Base-by-base conservation (phyloP, 2,329 filamentous ascomycete genomes). In the Fusarium nanum region DNA sequence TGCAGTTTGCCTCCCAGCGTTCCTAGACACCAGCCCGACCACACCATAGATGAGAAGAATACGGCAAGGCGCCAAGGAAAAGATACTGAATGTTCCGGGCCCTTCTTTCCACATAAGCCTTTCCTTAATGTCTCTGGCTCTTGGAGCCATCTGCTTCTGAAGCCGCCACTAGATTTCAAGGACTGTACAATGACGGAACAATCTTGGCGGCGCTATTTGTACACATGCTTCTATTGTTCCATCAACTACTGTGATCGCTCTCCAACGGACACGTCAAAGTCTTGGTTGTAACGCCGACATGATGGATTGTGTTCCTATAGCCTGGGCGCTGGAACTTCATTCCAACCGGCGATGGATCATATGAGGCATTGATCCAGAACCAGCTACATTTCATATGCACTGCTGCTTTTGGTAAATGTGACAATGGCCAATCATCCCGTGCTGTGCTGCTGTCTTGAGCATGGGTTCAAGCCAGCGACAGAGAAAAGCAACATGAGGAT, bases 1-100 rank as follows among this genome's bases (percentile, higher is more conserved):
- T 56, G 54, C 67, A 67, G 59, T 72, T 74, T 64, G 71, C 67
- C 60, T 70, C 63, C 44, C 23, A 54, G 71, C 67, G 66, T 60
- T 68, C 68, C 63, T 58, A 60, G 63, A 74, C 56, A 32, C 57
- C 58, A 55, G 59, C 53, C 45, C 46, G 58, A 46, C 67, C 68
- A 67, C 62, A 60, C 60, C 59, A 37, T 70, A 32, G 41, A 53
- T 40, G 67, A 49, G 50, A 68, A 53, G 44, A 58, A 58, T 61
- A 57, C 53, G 49, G 56, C 65, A 67, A 64, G 60, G 65, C 34
- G 62, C 60, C 61, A 47, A 60, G 54, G 44, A 60, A 58, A 63
- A 61, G 47, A 54, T 67, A 63, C 47, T 65, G 62, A 64, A 52
- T 57, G 65, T 48, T 65, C 58, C 46, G 50, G 62, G 41, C 56